A percentile compares a stretch with the other conserved stretches of the same genome.
Evolutionary conservation across 306 rosid genomes (phyloP).

Genomic region (Begonia loranthoides): DNA sequence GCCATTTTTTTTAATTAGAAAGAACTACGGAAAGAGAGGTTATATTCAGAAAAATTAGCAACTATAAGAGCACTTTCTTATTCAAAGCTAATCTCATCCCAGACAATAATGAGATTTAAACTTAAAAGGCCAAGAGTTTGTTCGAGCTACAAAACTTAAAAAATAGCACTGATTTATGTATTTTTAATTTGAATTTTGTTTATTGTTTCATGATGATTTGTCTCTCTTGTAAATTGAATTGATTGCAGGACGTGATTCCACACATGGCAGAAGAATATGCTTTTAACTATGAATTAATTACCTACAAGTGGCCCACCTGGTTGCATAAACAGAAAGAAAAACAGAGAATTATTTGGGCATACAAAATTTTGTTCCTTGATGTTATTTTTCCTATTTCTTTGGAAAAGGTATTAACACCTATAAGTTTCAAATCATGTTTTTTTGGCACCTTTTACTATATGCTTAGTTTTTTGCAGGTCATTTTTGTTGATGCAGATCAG

Average conservation of each 20-base stretch:
- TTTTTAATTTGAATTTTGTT: too few species aligned
- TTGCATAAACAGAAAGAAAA: constrained; percentile 97
- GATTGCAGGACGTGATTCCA: constrained; percentile 72
- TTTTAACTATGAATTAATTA: constrained; percentile 72
- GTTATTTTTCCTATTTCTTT: constrained; percentile 96
- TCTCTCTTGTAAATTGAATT: constrained; percentile 10
- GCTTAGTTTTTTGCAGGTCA: constrained; percentile 49
- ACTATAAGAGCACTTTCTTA: too few species aligned
- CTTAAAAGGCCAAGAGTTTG: too few species aligned
- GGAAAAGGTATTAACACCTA: constrained; percentile 61
- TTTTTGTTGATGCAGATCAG: constrained; percentile 98
- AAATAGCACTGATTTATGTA: too few species aligned
- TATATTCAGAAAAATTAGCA: too few species aligned
- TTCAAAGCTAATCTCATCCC: too few species aligned
- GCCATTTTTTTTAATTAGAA: too few species aligned
- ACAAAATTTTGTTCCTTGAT: constrained; percentile 91
- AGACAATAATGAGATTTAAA: too few species aligned
- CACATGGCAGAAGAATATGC: constrained; percentile 92
- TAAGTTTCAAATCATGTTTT: not conserved
- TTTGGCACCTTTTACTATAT: not conserved
- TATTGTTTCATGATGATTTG: too few species aligned
- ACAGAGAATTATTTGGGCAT: constrained; percentile 98
- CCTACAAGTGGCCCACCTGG: constrained; percentile 99
- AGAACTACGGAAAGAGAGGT: too few species aligned
- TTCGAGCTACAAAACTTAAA: too few species aligned